These are phyloP conservation scores for Trapa bicornis DNA, from an alignment of 345 rosid genomes.

Conservation along the genomic window DNA sequence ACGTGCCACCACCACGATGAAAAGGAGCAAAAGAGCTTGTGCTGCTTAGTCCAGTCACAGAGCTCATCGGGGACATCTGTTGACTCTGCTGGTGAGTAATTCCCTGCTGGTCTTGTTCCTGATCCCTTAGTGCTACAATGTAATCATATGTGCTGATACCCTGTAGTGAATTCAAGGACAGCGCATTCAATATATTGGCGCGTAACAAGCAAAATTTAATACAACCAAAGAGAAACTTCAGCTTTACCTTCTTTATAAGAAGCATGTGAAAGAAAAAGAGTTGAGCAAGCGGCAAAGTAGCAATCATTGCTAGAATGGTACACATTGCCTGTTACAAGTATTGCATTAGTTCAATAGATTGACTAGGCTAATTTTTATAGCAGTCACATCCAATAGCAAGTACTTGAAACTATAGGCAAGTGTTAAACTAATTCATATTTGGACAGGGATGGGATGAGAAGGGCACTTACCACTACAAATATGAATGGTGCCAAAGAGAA, in stretches of 20 bases:
- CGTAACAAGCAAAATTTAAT: too few species aligned
- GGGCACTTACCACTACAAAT: slow-evolving; percentile 65
- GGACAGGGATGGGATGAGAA: not conserved
- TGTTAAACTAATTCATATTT: not conserved
- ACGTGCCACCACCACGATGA: slow-evolving; percentile 62
- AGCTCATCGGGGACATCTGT: slow-evolving; percentile 94
- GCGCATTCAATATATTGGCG: not conserved
- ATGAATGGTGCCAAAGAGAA: slow-evolving; percentile 83
- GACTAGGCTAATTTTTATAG: not conserved
- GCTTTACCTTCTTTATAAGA: slow-evolving; percentile 70
- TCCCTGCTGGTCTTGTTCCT: slow-evolving; percentile 92
- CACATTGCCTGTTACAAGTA: slow-evolving; percentile 50
- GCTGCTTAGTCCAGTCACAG: slow-evolving; percentile 91
- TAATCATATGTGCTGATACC: slow-evolving; percentile 98
- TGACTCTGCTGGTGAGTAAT: slow-evolving; percentile 81
- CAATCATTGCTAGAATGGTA: slow-evolving; percentile 88
- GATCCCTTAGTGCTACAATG: slow-evolving; percentile 90
- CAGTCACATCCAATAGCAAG: not conserved
- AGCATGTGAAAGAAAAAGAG: slow-evolving; percentile 97
- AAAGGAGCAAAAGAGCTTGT: slow-evolving; percentile 88
- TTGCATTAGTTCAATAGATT: not conserved
- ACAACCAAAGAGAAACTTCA: too few species aligned
- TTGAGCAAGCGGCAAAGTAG: slow-evolving; percentile 87
- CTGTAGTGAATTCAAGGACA: slow-evolving; percentile 19
- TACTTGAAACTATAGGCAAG: not conserved